A percentile compares a stretch with the other conserved stretches of the same genome.
phyloP scores from a whole-genome alignment of 805 yeast genomes.

The Sugiyamaella valdiviana region DNA sequence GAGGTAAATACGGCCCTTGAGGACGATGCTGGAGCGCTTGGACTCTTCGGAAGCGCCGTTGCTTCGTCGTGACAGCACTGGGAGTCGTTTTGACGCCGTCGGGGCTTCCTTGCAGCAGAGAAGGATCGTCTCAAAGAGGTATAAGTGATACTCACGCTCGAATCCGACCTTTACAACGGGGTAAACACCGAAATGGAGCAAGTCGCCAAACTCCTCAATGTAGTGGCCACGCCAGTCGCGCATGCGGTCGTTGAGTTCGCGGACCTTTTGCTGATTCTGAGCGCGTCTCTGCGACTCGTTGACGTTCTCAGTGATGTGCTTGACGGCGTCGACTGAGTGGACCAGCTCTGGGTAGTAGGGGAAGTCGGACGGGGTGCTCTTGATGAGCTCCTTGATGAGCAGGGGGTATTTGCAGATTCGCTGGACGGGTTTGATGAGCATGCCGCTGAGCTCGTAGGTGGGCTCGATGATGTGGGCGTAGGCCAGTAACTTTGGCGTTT shows the following conservation, averaged over 20 bases:
- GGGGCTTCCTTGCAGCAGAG: conserved; percentile 57
- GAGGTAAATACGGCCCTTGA: conserved; percentile 78
- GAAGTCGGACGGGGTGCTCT: conserved; percentile 49
- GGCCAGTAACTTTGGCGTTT: conserved; percentile 48
- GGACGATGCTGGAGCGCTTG: conserved; percentile 39
- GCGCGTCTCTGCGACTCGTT: conserved; percentile 92
- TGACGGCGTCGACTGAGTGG: conserved; percentile 65
- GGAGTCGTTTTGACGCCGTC: conserved; percentile 40
- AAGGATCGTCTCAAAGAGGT: conserved; percentile 70
- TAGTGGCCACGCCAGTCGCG: conserved; percentile 90
- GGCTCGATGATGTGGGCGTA: conserved; percentile 65
- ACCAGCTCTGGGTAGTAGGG: conserved; percentile 60
- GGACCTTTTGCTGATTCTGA: conserved; percentile 70
- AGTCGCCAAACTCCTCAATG: conserved; percentile 73
- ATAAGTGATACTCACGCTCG: conserved; percentile 85
- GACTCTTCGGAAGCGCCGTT: conserved; percentile 18
- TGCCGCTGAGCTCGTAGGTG: conserved; percentile 82
- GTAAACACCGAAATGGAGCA: conserved; percentile 67
- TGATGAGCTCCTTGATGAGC: conserved; percentile 62
- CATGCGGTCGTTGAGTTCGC: conserved; percentile 66
- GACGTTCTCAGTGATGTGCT: conserved; percentile 77
- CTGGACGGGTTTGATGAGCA: conserved; percentile 90
- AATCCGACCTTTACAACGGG: conserved; percentile 41
- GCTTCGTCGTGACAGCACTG: conserved; percentile 45
- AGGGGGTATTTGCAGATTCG: conserved; percentile 93